Evolutionary conservation across 306 rosid species (phyloP), one percentile per base, ranked within the genome.

Genomic region (Corylus heterophylla): DNA sequence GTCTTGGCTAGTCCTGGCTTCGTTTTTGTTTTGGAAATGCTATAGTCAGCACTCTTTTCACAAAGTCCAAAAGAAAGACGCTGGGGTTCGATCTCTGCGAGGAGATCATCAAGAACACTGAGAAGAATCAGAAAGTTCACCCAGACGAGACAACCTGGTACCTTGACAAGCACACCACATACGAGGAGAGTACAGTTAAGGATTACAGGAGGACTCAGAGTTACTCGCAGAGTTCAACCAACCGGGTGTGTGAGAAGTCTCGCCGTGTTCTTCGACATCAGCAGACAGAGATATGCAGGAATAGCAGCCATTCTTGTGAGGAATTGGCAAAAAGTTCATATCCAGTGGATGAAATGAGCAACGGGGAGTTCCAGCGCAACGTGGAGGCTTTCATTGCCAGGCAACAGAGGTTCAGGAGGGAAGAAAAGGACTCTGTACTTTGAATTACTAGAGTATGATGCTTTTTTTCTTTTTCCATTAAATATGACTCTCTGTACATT

Each of bases 301-400:
- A 81, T 45, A 78, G 25, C 1, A 51, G 75, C 12, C 56, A 73
- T 67, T 16, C 51, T 12, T 56, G 35, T 5, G 84, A 82, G 44
- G 73, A 47, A 59, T 25, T n/a, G 55, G 55, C 5, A 5, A 39
- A 54, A 16, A 76, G 75, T 18, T 78, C 82, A 7, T 80, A 71
- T 49, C 83, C 88, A 1, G 97, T 92, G 42, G 97, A 92, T 47
- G 54, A 49, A 16, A 86, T 91, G 93, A 92, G 90, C 72, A 86
- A 87, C 66, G 97, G 92, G 44, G 98, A 94, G 75, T 94, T 94
- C 75, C 91, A 87, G n/a, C 69, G 64, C 77, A 87, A 85, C 75
- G 90, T 94, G 3, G 98, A 92, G 72, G 93, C 90, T 64, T 94
- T 94, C 90, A 92, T 94, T 49, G 97, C 92, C 2, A 72, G 84